Conservation (phyloP, 192 early-diverging fungal species). For the Phycomyces blakesleeanus region DNA sequence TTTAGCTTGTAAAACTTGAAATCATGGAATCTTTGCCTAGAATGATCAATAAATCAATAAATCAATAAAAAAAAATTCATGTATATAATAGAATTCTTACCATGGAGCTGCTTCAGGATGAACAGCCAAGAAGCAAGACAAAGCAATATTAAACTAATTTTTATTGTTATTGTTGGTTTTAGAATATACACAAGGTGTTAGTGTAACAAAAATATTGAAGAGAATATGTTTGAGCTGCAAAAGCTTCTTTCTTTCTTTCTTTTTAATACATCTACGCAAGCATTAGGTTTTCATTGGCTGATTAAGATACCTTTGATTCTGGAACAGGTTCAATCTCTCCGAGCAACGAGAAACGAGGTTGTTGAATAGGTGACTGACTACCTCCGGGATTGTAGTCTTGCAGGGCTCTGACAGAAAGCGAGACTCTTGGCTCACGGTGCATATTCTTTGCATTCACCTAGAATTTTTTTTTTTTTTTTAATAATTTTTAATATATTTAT, state of each 20-base stretch:
- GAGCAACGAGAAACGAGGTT: conserved; percentile 44
- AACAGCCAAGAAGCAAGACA: conserved; percentile 34
- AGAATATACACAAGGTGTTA: conserved; percentile 7
- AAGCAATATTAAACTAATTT: conserved; percentile 27
- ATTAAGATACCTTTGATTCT: conserved; percentile 7
- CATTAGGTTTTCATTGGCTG: no score
- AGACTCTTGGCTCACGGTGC: conserved; percentile 20
- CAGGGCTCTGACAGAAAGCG: conserved; percentile 38
- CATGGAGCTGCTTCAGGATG: conserved; percentile 43
- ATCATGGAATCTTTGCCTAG: conserved; percentile 37
- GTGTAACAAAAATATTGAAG: no score
- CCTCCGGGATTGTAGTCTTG: conserved; percentile 28
- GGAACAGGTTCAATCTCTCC: conserved; percentile 31
- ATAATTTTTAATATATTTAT: no score
- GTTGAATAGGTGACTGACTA: conserved; percentile 30
- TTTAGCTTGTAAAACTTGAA: conserved; percentile 46
- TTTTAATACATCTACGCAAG: no score
- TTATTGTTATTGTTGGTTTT: no score
- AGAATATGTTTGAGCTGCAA: background rate
- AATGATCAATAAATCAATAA: no score
- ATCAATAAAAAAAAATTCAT: no score
- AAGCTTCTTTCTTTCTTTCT: no score
- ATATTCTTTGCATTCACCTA: conserved; percentile 28
- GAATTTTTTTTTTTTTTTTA: background rate
- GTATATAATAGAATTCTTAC: conserved; percentile 5